Conservation (phyloP, 768 basidiomycete genomes). For the Tubosaeta sp. region DNA sequence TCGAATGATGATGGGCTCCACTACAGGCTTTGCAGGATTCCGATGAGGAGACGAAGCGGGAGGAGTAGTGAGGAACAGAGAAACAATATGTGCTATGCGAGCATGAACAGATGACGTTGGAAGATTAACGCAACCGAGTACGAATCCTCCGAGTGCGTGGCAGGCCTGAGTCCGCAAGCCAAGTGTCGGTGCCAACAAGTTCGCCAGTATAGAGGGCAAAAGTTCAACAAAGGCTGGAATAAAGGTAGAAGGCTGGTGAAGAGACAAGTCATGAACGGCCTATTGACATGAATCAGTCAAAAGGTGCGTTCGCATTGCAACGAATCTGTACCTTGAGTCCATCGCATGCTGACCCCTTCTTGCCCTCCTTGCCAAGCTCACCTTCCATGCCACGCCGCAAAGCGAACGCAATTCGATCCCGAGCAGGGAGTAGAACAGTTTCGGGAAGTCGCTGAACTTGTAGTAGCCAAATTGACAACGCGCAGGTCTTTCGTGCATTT, state of each 20-base stretch:
- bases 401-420: constrained; percentile 65
- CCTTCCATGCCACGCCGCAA: constrained; percentile 76
- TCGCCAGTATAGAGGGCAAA: constrained; percentile 57
- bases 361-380: constrained; percentile 83
- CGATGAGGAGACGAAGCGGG: constrained; percentile 34
- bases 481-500: constrained; percentile 83
- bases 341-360: constrained; percentile 77
- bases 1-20: constrained; percentile 54
- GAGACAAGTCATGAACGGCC: constrained; percentile 70
- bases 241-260: constrained; percentile 61
- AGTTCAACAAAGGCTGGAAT: constrained; percentile 60
- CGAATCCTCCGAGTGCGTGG: constrained; percentile 70
- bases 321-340: constrained; percentile 59
- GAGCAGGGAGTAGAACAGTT: constrained; percentile 55
- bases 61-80: constrained; percentile 43
- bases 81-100: constrained; percentile 47
- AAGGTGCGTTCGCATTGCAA: constrained; percentile 2
- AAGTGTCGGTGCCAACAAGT: constrained; percentile 61
- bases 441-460: constrained; percentile 67
- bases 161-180: constrained; percentile 69
- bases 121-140: constrained; percentile 46
- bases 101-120: constrained; percentile 47
- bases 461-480: constrained; percentile 69
- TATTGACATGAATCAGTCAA: constrained; percentile 27
- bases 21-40: constrained; percentile 31